Percentiles rank a stretch among this genome's conserved stretches.
phyloP scores from a whole-genome alignment of 805 yeast species.

The Zygosaccharomyces siamensis region DNA sequence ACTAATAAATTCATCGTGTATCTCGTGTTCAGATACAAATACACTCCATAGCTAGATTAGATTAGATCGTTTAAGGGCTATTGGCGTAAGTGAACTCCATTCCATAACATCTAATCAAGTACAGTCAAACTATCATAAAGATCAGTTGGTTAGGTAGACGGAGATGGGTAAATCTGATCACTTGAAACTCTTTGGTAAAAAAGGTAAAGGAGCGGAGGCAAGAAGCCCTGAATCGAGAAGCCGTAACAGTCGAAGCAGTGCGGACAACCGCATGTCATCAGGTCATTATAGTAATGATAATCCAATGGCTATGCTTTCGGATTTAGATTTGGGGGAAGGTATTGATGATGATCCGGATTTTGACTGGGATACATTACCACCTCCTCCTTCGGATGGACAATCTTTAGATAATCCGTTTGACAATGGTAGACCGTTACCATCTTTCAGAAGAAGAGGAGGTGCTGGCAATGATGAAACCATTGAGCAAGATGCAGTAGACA shows the following conservation, averaged over 20 bases:
- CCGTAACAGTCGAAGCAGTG: background rate
- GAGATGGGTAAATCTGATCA: background rate
- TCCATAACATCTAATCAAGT: no score
- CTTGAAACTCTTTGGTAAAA: background rate
- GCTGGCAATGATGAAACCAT: conserved; percentile 9
- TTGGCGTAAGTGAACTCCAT: no score
- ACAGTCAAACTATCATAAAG: no score
- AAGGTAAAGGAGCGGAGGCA: background rate
- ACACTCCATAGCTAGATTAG: no score
- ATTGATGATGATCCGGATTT: conserved; percentile 12
- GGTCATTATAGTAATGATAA: background rate
- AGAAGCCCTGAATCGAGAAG: background rate
- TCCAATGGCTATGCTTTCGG: background rate
- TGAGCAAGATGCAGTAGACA: conserved; percentile 21
- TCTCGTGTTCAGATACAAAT: no score
- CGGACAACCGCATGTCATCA: background rate
- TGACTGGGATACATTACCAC: background rate
- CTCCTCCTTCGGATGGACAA: background rate
- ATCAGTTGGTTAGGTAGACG: background rate
- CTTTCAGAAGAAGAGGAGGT: conserved; percentile 9
- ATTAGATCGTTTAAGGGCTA: no score
- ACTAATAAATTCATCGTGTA: no score
- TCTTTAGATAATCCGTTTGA: background rate
- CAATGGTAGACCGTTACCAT: conserved; percentile 8
- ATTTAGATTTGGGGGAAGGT: background rate